phyloP scores from a whole-genome alignment of 768 basidiomycete species.

The Tremella mesenterica region DNA sequence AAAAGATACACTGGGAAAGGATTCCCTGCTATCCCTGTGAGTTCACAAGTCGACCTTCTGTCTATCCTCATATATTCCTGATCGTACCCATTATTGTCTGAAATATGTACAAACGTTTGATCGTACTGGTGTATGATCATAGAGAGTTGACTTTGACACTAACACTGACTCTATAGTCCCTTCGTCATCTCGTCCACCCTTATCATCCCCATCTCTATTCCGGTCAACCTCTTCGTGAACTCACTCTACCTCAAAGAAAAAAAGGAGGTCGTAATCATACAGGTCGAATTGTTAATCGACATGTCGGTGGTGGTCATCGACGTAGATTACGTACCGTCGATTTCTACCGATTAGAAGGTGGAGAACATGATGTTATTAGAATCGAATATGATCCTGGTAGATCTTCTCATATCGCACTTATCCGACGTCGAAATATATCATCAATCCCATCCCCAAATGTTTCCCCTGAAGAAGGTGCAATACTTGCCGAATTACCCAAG shows the following conservation, averaged over 20 bases:
- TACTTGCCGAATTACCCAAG: conserved; percentile 16
- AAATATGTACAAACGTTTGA: too few relatives aligned
- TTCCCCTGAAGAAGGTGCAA: conserved; percentile 26
- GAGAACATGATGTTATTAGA: conserved; percentile 78
- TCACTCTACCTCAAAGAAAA: conserved; percentile 72
- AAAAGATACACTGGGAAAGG: conserved; percentile 40
- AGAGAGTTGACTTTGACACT: background rate
- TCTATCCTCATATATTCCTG: background rate
- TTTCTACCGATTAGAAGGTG: conserved; percentile 67
- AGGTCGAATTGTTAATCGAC: conserved; percentile 79
- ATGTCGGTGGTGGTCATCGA: conserved; percentile 83
- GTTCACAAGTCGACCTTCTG: background rate
- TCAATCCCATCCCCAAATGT: conserved; percentile 48
- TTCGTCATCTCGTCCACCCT: conserved; percentile 79
- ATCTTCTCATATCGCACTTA: conserved; percentile 85
- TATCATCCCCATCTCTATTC: conserved; percentile 71
- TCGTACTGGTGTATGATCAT: too few relatives aligned
- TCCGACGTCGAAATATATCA: conserved; percentile 57
- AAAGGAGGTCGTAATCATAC: conserved; percentile 76
- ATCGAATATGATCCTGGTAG: conserved; percentile 96
- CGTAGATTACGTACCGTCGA: conserved; percentile 79
- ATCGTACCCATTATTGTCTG: too few relatives aligned
- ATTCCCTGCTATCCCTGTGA: conserved; percentile 39
- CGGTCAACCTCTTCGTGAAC: conserved; percentile 65
- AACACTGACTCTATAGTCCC: conserved; percentile 42